Evolutionary conservation across 1,284 basidiomycete genomes (phyloP), one percentile per base, ranked within the genome.

Genomic region (Irpex rosettiformis): DNA sequence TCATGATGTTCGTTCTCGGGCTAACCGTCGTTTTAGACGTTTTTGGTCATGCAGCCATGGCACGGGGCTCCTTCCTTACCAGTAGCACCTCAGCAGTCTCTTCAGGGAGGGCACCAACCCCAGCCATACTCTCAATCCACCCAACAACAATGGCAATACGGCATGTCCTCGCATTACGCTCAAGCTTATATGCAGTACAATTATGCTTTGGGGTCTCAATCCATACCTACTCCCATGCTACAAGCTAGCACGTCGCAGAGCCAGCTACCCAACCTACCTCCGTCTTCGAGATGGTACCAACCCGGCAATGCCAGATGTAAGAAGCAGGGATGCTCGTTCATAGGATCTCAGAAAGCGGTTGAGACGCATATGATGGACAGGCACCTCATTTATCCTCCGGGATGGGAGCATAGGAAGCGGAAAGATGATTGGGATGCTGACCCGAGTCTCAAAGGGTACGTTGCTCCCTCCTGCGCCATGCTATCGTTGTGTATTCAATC

Each of bases 331-430:
- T 96, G 94, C 71, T 69, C 72, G 6, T 97, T 93, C 67, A 78
- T 79, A 27, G 93, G 92, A 24, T 86, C 91, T 5, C 77, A 79
- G 42, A 90, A 91, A 67, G 77, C 85, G 27, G 84, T 96, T 3
- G 87, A 93, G 69, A 79, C 81, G 21, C 94, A 96, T 70, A 91
- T 89, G 82, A 94, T 94, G 85, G 94, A 96, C 69, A 79, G 93
- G 21, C 94, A 96, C 72, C 76, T 96, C 53, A 87, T 95, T 54
- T 94, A 86, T 65, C 89, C 90, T 16, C 79, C 82, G 47, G 88
- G 84, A 21, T 91, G 89, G 84, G 80, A 90, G 54, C 81, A 85
- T 59, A 79, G 78, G 62, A 83, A 81, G 67, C 81, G 80, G 63
- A 80, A 76, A 61, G 63, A 71, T 6, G 86, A 86, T 52, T 89